phyloP scores from a whole-genome alignment of 805 yeast genomes.

The Candida ascalaphidarum region DNA sequence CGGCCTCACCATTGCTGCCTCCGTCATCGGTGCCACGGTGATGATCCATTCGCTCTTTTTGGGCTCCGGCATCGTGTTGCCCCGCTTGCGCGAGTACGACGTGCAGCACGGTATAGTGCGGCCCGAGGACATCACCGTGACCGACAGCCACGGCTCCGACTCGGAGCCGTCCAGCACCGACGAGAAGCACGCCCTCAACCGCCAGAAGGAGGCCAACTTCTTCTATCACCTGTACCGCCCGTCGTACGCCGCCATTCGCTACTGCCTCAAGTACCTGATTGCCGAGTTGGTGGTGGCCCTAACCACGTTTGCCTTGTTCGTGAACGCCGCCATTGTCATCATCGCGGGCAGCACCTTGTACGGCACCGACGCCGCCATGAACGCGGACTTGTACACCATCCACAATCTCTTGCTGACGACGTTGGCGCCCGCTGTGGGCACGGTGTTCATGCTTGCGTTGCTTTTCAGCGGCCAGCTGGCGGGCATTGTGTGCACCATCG shows the following conservation, averaged over 20 bases:
- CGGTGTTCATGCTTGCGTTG: constrained; percentile 76
- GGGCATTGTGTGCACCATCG: constrained; percentile 87
- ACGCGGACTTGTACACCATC: constrained; percentile 78
- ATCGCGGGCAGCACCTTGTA: constrained; percentile 76
- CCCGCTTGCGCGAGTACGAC: constrained; percentile 39
- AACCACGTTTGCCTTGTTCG: constrained; percentile 75
- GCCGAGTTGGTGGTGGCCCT: constrained; percentile 64
- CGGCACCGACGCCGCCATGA: constrained; percentile 53
- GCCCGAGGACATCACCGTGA: constrained; percentile 8
- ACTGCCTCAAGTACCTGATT: constrained; percentile 65
- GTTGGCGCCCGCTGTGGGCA: constrained; percentile 73
- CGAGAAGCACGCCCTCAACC: too few relatives aligned
- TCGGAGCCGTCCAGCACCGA: too few relatives aligned
- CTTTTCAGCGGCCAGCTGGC: constrained; percentile 85
- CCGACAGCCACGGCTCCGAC: constrained; percentile 2
- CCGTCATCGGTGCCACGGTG: constrained; percentile 42
- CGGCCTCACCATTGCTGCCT: constrained; percentile 39
- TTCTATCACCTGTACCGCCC: constrained; percentile 52
- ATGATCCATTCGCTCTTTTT: constrained; percentile 44
- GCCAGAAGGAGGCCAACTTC: constrained; percentile 14
- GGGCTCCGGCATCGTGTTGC: constrained; percentile 42
- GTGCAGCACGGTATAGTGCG: constrained; percentile 24
- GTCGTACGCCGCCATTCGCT: constrained; percentile 59
- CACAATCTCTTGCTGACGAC: constrained; percentile 51
- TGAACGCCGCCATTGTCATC: constrained; percentile 74